Evolutionary conservation across 345 rosid genomes (phyloP).

Genomic region (Sisymbrium altissimum): DNA sequence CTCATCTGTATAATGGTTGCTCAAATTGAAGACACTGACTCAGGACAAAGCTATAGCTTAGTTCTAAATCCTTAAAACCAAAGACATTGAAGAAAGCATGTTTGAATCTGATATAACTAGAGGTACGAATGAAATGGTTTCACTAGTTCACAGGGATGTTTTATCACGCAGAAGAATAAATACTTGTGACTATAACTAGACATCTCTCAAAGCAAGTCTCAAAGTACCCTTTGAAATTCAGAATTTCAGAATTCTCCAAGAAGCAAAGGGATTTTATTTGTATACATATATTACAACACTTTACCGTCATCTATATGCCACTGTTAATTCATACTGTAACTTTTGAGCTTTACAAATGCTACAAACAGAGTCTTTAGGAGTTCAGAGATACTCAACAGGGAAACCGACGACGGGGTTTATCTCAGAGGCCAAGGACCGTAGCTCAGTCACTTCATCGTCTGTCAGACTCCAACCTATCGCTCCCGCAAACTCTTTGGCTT

Average conservation of each 20-base stretch:
- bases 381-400: slow-evolving; percentile 64
- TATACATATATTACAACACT: background rate
- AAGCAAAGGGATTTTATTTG: background rate
- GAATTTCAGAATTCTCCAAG: background rate
- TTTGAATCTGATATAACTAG: background rate
- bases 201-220: background rate
- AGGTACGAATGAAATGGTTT: background rate
- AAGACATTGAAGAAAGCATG: slow-evolving; percentile 3
- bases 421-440: slow-evolving; percentile 70
- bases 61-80: background rate
- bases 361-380: slow-evolving; percentile 31
- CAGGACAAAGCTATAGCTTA: background rate
- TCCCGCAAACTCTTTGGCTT: slow-evolving; percentile 76
- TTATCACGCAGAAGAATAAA: background rate
- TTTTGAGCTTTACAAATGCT: slow-evolving; percentile 21
- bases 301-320: slow-evolving; percentile 16
- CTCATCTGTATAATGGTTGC: background rate
- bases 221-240: background rate
- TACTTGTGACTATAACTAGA: background rate
- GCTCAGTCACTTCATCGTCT: slow-evolving; percentile 58
- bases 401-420: slow-evolving; percentile 60
- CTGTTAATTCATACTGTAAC: background rate
- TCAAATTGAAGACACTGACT: background rate
- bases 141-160: background rate
- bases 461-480: slow-evolving; percentile 84